Evolutionary conservation across 768 basidiomycete genomes (phyloP), one percentile per base, ranked within the genome.

Genomic region (Strobilomyces echinocephalus): DNA sequence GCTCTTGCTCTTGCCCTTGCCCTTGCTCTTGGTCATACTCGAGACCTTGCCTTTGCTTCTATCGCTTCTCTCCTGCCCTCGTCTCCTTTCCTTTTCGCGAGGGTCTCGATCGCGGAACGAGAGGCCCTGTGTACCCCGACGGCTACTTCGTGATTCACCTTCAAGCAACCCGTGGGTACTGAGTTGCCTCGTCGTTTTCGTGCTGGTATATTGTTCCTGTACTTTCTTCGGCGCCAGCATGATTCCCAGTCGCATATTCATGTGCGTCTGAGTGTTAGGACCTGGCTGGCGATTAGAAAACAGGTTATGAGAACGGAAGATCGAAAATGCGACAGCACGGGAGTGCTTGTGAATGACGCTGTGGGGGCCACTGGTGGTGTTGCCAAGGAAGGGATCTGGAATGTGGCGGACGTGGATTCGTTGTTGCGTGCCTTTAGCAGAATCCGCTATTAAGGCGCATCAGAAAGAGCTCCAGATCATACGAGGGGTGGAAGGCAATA

Each of bases 301-400:
- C n/a, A 64, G 39, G 20, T 47, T 46, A 50, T 85, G 82, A 51
- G 81, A 79, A 43, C 90, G 81, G 67, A 85, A 84, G 45, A 92
- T 80, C 0, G 89, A 90, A 69, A 90, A 91, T 1, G 87, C 90
- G 30, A 80, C 71, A 4, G 86, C 85, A 50, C 86, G 82, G 1
- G 90, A 88, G 64, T 92, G 90, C 59, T 88, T 88, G 69, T 92
- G 91, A 31, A 92, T 81, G 50, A 86, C 83, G 33, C 81, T 76
- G 21, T 75, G 73, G 0, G 88, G 87, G 1, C 87, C 85, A 33
- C 76, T 76, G 31, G 68, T 70, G 7, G 67, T 70, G 34, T 74
- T 75, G 5, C 64, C 70, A 31, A 72, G 67, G 55, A 72, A 79
- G 0, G 77, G 76, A 56, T 79, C 82, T 24, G 76, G 72, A 50